Base-by-base conservation (phyloP, 129 eudicot species). In the Lactuca saligna region DNA sequence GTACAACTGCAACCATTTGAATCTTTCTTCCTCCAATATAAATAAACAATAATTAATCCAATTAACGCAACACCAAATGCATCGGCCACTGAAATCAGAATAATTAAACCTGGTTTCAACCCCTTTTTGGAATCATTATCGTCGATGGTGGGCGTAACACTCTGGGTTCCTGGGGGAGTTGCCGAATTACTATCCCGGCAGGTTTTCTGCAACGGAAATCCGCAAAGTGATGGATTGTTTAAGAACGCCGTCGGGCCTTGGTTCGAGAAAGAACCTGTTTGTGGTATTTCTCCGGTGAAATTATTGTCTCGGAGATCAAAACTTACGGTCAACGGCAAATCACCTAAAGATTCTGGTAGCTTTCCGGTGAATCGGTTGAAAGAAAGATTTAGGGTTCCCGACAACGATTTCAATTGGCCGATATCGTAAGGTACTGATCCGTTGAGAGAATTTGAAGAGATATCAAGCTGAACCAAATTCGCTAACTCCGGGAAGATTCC, bases 221-320 rank as follows among this genome's bases (percentile, higher is more conserved):
- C 99, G 54, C 99, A 94, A 15, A 94, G 75, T 37, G 34, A 60
- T 0, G 97, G 95, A 67, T 94, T 94, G 15, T 87, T 84, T 31
- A 83, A 54, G 54, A 94, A 94, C 4, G 99, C 97, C 15, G 90
- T 94, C 5, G 92, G 97, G 4, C 97, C 99, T 70, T 94, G 99
- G 65, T 84, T 94, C 10, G 90, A 78, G 39, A 89, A 85, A 0
- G 99, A 87, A 7, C 99, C 99, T 0, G 79, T 75, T 56, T 94
- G 92, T 2, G 99, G 99, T 61, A 94, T 85, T 65, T 94, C 93
- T 4, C 97, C 99, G 34, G 82, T 75, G 31, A 94, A 83, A 35
- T 74, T 67, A 59, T 94, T 94, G 54, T 62, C 69, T 68, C 82
- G 79, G 12, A 94, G 85, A 70, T 94, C 97, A 70, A 89, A 94